Conservation (phyloP, 1,284 basidiomycete genomes). For the Xerocomus cyaneibrunnescens region DNA sequence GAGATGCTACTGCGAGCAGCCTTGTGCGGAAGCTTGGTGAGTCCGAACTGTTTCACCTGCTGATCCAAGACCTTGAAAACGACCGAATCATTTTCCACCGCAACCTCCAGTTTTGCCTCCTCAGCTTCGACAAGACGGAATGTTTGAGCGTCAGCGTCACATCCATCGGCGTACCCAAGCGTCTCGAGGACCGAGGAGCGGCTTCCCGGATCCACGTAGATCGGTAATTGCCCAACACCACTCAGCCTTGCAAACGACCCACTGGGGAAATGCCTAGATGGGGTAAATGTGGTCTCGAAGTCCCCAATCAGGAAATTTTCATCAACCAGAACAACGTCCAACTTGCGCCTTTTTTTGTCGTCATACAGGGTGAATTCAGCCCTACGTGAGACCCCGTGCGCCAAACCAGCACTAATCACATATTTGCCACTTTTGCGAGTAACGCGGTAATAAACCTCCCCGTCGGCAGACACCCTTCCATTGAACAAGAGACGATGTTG, state of each 20-base stretch:
- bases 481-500: slow-evolving; percentile 21
- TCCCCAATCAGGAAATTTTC: neutral
- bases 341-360: neutral
- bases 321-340: neutral
- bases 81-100: neutral
- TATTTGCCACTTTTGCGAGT: neutral
- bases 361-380: neutral
- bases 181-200: neutral
- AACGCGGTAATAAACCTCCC: neutral
- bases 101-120: neutral
- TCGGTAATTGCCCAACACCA: neutral
- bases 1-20: neutral
- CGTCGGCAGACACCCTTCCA: slow-evolving; percentile 3
- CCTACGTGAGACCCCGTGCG: neutral
- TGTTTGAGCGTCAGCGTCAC: too few species aligned
- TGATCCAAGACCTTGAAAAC: slow-evolving; percentile 1
- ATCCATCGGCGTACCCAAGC: neutral
- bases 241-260: slow-evolving; percentile 1
- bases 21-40: neutral
- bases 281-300: neutral
- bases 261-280: neutral
- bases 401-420: neutral
- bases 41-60: neutral
- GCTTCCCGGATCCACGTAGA: neutral
- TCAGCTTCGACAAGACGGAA: neutral